Evolutionary conservation across 306 rosid species (phyloP).

Genomic region (Potentilla sterilis): DNA sequence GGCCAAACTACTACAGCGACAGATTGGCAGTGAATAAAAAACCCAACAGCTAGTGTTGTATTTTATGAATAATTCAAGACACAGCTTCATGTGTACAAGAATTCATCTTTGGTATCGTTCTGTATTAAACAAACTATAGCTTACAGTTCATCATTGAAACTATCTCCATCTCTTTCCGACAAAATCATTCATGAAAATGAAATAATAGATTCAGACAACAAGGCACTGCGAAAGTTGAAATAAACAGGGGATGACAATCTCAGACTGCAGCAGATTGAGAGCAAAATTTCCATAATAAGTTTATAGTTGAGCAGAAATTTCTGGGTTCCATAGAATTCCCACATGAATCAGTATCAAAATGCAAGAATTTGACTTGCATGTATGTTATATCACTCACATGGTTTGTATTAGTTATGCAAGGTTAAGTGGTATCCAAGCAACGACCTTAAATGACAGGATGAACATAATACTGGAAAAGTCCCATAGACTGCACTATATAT

Average conservation of each 20-base stretch:
- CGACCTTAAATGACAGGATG: not conserved
- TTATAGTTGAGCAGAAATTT: not conserved
- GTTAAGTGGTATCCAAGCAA: too few species aligned
- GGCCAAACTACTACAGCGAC: not conserved
- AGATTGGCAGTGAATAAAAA: not conserved
- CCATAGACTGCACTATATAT: slow-evolving; percentile 15
- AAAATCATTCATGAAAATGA: slow-evolving; percentile 2
- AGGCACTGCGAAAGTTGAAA: not conserved
- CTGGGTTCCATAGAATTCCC: not conserved
- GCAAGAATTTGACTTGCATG: not conserved
- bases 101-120: not conserved
- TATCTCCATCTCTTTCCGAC: slow-evolving; percentile 2
- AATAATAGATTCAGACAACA: not conserved
- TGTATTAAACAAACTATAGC: not conserved
- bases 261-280: not conserved
- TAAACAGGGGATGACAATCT: not conserved
- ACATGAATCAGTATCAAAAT: too few species aligned
- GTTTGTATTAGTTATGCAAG: not conserved
- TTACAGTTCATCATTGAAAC: slow-evolving; percentile 10
- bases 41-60: not conserved
- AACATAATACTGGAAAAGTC: not conserved
- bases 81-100: slow-evolving; percentile 9
- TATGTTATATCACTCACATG: not conserved
- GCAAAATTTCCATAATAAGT: not conserved
- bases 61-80: not conserved